Evolutionary conservation across 2,329 filamentous ascomycete genomes (phyloP), one percentile per base, ranked within the genome.

Genomic region (Chrysosphaeria jannelii): DNA sequence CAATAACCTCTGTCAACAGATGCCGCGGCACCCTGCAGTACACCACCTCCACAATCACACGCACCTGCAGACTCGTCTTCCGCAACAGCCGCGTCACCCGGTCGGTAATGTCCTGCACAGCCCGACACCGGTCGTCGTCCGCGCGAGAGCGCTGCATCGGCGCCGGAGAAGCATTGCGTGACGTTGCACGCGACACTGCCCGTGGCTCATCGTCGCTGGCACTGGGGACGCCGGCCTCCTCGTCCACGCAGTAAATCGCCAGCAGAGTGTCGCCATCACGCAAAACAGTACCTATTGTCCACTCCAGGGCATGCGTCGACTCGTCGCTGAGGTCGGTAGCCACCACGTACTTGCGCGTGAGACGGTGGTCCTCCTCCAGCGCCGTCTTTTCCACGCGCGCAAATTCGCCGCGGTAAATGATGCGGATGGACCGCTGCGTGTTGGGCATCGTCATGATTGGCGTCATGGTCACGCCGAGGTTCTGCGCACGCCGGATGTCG

Each of bases 1-100:
- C 85, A 43, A 97, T 93, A 47, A 91, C 78, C 49, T 93, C 85
- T 1, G 78, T 89, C 31, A 97, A 78, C 49, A 93, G 57, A 41
- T 91, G 79, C 42, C 85, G 81, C 4, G 85, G 78, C 37, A 74
- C 91, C 53, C 91, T 93, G 65, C 85, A 93, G 45, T 93, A 85
- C 33, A 97, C 69, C 14, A 93, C 81, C 45, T 97, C 85, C 16
- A 97, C 69, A 23, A 90, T 76, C 22, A 91, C 72, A 27, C 78
- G 65, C 23, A 91, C 79, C 41, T 97, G 81, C 28, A 97, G 51
- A 31, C 72, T 63, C 1, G 85, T 97, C 53, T 89, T 90, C 29
- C 81, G 60, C 28, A 97, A 47, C 21, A 93, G 49, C 32, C 68
- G 71, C n/a, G 85, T 59, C 25, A 89, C 75, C 16, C 70, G 62